Evolutionary conservation across 2,329 filamentous ascomycete genomes (phyloP).

Genomic region (Cytospora paraplurivora): DNA sequence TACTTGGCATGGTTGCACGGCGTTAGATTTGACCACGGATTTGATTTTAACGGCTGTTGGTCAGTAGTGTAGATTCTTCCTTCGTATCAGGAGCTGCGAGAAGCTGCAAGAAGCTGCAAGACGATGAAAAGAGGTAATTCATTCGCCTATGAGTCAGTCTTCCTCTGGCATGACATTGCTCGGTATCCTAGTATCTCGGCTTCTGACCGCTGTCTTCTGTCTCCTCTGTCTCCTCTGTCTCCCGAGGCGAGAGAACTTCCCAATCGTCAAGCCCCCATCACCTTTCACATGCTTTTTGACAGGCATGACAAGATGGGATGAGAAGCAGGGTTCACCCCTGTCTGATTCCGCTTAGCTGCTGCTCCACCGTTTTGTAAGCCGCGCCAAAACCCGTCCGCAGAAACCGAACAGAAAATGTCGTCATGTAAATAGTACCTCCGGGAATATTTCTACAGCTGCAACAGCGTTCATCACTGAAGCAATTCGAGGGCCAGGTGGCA

Average conservation of each 20-base stretch:
- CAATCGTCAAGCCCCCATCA: neutral
- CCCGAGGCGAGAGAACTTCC: too few species aligned
- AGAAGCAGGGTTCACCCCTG: neutral
- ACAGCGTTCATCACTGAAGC: neutral
- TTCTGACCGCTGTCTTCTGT: neutral
- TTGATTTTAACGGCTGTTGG: neutral
- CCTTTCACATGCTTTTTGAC: constrained; percentile 23
- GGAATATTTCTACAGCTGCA: neutral
- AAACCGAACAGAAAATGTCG: neutral
- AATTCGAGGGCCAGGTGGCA: too few species aligned
- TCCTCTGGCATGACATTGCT: neutral
- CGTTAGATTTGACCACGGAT: neutral
- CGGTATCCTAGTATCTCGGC: neutral
- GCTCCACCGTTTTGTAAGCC: constrained; percentile 8
- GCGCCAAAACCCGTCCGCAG: constrained; percentile 2
- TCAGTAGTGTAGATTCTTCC: neutral
- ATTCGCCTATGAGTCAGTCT: neutral
- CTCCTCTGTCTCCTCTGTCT: too few species aligned
- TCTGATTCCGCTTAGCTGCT: neutral
- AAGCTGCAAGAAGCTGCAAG: neutral
- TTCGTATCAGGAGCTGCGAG: neutral
- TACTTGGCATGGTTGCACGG: neutral
- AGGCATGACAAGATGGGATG: constrained; percentile 10
- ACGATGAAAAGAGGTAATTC: neutral
- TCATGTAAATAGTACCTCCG: neutral